These are phyloP conservation scores for Peniophora sp. DNA, from an alignment of 1,284 basidiomycete genomes.

Conservation along the genomic window DNA sequence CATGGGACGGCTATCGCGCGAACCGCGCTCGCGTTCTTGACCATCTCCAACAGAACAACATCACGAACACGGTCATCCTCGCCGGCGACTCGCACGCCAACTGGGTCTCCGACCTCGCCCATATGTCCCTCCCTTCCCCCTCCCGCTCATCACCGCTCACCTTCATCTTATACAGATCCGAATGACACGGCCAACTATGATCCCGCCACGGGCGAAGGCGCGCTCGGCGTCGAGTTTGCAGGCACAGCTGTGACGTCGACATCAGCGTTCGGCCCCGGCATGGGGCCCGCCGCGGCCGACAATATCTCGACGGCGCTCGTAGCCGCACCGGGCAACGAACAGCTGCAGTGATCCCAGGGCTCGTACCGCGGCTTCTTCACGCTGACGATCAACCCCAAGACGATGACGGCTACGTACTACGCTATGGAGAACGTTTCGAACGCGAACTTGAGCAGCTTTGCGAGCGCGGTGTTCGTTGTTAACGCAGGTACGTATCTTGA, in stretches of 20 bases:
- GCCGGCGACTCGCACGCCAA: constrained; percentile 63
- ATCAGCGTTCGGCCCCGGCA: constrained; percentile 40
- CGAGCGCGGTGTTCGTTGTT: constrained; percentile 38
- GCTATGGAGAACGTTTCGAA: constrained; percentile 48
- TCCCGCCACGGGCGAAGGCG: constrained; percentile 42
- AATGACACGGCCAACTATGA: constrained; percentile 52
- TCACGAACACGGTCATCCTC: constrained; percentile 52
- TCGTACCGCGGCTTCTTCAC: constrained; percentile 59
- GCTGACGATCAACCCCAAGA: constrained; percentile 35
- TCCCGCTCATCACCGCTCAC: background rate
- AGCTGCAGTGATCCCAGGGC: constrained; percentile 61
- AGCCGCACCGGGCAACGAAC: constrained; percentile 29
- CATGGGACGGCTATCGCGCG: constrained; percentile 59
- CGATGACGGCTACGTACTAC: constrained; percentile 49
- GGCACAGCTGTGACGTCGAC: constrained; percentile 56
- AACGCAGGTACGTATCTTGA: constrained; percentile 20
- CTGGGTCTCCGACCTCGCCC: constrained; percentile 51
- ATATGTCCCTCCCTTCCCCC: constrained; percentile 24
- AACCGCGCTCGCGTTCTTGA: constrained; percentile 52
- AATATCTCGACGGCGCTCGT: constrained; percentile 33
- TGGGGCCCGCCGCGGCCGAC: constrained; percentile 34
- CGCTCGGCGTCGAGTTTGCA: constrained; percentile 60
- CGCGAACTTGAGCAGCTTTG: constrained; percentile 33
- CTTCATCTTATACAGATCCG: constrained; percentile 27
- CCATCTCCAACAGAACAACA: constrained; percentile 42